These are phyloP conservation scores for Trichoderma sp. DNA, from an alignment of 2,329 filamentous ascomycete species.

Conservation along the genomic window DNA sequence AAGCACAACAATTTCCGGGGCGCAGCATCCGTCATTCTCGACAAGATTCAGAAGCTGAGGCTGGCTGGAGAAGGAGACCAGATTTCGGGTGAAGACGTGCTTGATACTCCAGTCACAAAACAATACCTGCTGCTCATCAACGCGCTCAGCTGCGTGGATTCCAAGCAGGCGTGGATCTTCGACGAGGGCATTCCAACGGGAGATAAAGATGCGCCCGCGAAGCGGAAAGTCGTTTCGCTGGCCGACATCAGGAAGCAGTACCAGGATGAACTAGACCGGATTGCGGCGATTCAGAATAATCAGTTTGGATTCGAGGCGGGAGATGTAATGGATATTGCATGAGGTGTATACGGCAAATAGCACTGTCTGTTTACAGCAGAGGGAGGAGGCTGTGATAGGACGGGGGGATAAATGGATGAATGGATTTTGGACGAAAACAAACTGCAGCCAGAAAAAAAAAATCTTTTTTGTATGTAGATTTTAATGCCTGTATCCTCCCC, in stretches of 20 bases:
- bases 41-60: conserved; percentile 64
- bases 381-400: no score
- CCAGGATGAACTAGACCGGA: conserved; percentile 83
- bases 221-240: conserved; percentile 79
- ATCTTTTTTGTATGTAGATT: conserved; percentile 15
- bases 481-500: conserved; percentile 17
- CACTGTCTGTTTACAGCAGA: not conserved
- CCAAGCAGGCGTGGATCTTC: conserved; percentile 78
- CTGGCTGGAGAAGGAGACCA: conserved; percentile 61
- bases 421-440: not conserved
- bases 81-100: conserved; percentile 55
- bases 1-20: conserved; percentile 84
- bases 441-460: not conserved
- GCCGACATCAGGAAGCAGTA: conserved; percentile 87
- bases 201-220: conserved; percentile 38
- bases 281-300: conserved; percentile 84
- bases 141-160: conserved; percentile 79
- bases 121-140: conserved; percentile 94
- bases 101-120: conserved; percentile 67
- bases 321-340: conserved; percentile 56
- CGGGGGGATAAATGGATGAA: no score
- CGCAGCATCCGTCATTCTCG: conserved; percentile 62
- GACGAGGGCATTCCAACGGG: conserved; percentile 35
- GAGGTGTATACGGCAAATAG: conserved; percentile 16
- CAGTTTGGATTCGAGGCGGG: conserved; percentile 74